Evolutionary conservation across 176 grass and related monocot species (phyloP).

Genomic region (Dactylis glomerata): DNA sequence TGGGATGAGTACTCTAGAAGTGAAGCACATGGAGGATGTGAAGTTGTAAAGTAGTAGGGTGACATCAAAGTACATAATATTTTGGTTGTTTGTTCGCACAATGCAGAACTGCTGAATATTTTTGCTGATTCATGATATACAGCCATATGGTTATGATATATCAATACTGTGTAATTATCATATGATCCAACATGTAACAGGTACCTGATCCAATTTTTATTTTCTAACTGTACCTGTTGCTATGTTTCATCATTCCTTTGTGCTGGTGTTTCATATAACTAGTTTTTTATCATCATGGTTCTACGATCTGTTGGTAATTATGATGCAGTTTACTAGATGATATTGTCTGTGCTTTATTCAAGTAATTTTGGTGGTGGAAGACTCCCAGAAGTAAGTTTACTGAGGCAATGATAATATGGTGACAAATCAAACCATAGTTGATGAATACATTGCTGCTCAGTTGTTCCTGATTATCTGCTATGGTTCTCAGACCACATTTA

Average conservation of each 20-base stretch:
- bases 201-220: neutral
- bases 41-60: constrained; percentile 33
- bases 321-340: neutral
- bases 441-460: neutral
- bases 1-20: neutral
- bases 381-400: neutral
- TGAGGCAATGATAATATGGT: neutral
- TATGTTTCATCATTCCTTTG: neutral
- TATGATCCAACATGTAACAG: neutral
- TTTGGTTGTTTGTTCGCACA: neutral
- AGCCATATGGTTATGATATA: neutral
- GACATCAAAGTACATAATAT: neutral
- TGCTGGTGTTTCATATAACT: neutral
- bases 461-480: neutral
- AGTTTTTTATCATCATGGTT: neutral
- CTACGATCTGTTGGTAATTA: neutral
- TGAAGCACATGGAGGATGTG: constrained; percentile 6
- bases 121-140: neutral
- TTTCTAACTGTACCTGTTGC: neutral
- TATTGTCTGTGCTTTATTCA: neutral
- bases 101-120: constrained; percentile 4
- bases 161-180: neutral
- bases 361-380: neutral
- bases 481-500: neutral
- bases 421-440: neutral